Base-by-base conservation (phyloP, 1,284 basidiomycete genomes). In the Spongispora temasekensis region DNA sequence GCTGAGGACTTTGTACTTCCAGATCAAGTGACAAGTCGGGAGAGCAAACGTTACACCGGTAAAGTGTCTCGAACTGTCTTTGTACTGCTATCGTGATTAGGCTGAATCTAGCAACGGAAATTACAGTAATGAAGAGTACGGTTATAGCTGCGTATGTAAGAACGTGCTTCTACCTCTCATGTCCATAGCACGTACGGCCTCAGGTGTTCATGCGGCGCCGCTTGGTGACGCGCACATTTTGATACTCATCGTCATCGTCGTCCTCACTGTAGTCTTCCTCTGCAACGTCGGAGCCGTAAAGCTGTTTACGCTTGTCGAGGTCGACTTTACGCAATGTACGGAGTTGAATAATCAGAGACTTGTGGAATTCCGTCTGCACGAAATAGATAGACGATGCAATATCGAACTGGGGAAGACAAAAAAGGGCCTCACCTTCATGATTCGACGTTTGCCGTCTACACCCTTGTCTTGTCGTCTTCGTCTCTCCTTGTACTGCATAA, bases 361-460 rank as follows among this genome's bases (percentile, higher is more conserved):
- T 88, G 65, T 87, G 77, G 67, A 91, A 91, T 35, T 88, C 86
- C 65, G 78, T 85, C 89, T 91, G 62, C 9, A 35, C 5, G 58
- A 31, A 55, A 37, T 57, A n/a, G n/a, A 54, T 9, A n/a, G n/a
- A 54, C 7, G 15, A 19, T 55, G 64, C 50, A 68, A 34, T 34
- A 15, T n/a, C n/a, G n/a, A n/a, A n/a, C n/a, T n/a, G n/a, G n/a
- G n/a, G n/a, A n/a, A n/a, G 25, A 5, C 62, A 60, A 61, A 59
- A 32, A 32, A 44, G 27, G 30, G n/a, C 17, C 78, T 63, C 58
- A 88, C 89, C 82, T 87, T 90, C 51, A 76, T 69, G 28, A 86
- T 68, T 30, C 83, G 81, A 21, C 82, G 65, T 69, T 82, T 88
- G 12, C 71, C 66, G 27, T 79, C 83, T 9, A 71, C 69, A 25